A percentile compares a stretch with the other conserved stretches of the same genome.
Evolutionary conservation across 306 rosid species (phyloP).

Genomic region (Cyclanthera cordifolia): DNA sequence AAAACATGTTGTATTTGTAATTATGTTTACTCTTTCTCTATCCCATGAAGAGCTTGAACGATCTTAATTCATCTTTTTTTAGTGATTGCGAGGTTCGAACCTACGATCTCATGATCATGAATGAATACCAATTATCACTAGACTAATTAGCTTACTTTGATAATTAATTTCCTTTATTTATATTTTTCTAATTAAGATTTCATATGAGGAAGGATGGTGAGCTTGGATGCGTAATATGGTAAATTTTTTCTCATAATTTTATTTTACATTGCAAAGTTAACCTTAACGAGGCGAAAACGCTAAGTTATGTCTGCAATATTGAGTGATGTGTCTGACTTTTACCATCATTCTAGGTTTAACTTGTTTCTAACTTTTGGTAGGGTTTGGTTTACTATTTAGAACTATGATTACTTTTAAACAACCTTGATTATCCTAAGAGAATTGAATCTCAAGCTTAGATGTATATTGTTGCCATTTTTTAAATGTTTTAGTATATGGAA

Average conservation of each 20-base stretch:
- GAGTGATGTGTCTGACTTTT: background rate
- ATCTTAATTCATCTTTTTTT: too few relatives aligned
- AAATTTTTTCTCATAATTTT: background rate
- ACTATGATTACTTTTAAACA: background rate
- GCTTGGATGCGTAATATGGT: background rate
- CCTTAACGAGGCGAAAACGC: constrained; percentile 3
- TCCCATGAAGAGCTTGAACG: too few relatives aligned
- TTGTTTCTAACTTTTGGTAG: constrained; percentile 10
- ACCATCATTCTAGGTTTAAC: background rate
- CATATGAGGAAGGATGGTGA: background rate
- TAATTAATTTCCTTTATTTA: too few relatives aligned
- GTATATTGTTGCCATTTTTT: background rate
- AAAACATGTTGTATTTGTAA: too few relatives aligned
- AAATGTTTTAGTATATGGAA: background rate
- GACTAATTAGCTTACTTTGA: too few relatives aligned
- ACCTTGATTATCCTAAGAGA: background rate
- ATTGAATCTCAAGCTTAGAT: constrained; percentile 6
- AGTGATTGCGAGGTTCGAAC: too few relatives aligned
- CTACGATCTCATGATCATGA: background rate
- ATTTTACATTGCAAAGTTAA: constrained; percentile 1
- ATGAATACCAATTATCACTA: too few relatives aligned
- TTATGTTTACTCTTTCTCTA: too few relatives aligned
- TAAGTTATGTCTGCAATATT: background rate
- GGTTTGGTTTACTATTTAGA: constrained; percentile 4
- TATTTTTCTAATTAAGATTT: background rate